Evolutionary conservation across 306 rosid species (phyloP).

Genomic region (Potentilla sterilis): DNA sequence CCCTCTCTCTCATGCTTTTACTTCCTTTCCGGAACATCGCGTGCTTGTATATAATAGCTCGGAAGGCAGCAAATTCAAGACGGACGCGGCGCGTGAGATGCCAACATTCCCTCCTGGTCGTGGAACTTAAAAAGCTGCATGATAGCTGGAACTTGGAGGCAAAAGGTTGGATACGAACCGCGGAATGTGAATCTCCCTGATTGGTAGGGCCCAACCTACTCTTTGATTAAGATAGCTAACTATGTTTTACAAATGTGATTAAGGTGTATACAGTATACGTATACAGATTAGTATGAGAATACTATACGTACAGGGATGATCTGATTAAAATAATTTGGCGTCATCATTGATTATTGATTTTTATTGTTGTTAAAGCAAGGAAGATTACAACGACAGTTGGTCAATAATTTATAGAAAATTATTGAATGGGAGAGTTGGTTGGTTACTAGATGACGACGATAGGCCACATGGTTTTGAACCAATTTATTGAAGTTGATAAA

Average conservation of each 20-base stretch:
- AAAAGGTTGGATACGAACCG: conserved; percentile 20
- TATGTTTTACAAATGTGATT: background rate
- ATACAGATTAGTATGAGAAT: background rate
- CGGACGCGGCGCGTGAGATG: background rate
- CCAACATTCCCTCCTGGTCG: background rate
- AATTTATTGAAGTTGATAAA: too few relatives aligned
- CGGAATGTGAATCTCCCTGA: background rate
- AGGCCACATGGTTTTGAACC: background rate
- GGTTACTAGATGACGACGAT: background rate
- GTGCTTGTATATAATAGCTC: background rate
- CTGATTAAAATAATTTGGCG: too few relatives aligned
- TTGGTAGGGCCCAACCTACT: too few relatives aligned
- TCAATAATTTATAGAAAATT: background rate
- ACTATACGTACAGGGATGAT: background rate
- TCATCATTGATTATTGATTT: background rate
- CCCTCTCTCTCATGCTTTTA: background rate
- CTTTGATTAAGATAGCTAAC: background rate
- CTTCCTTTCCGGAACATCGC: background rate
- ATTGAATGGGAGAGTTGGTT: background rate
- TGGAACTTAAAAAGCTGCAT: background rate
- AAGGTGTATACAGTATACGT: background rate
- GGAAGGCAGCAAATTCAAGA: background rate
- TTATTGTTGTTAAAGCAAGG: background rate
- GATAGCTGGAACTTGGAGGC: conserved; percentile 22
- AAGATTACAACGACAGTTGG: conserved; percentile 16